A percentile compares a stretch with the other conserved stretches of the same genome.
phyloP scores from a whole-genome alignment of 345 rosid species.

The Citrus maxima region DNA sequence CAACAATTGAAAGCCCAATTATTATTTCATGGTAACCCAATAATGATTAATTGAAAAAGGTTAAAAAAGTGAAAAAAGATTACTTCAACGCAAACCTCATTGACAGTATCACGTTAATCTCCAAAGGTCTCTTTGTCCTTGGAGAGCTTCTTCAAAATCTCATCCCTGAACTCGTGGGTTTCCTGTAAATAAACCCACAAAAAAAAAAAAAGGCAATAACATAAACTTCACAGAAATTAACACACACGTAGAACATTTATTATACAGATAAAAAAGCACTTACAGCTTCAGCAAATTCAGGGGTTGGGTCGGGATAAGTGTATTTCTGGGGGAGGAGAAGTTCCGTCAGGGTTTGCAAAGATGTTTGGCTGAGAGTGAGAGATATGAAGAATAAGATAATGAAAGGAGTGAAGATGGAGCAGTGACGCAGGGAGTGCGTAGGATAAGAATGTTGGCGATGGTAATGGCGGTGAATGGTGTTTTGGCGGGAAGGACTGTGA shows the following conservation, averaged over 20 bases:
- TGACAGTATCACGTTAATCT: conserved; percentile 30
- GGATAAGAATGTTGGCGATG: background rate
- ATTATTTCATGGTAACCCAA: background rate
- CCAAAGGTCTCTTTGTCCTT: conserved; percentile 39
- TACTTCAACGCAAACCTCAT: conserved; percentile 39
- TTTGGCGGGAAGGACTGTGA: conserved; percentile 36
- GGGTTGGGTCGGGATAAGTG: conserved; percentile 43
- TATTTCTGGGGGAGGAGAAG: conserved; percentile 25
- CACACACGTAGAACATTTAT: too few species aligned
- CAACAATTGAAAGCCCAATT: background rate
- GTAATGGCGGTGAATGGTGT: conserved; percentile 3
- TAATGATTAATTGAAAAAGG: background rate
- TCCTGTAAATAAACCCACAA: conserved; percentile 24
- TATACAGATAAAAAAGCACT: background rate
- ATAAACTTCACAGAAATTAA: background rate
- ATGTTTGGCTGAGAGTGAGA: background rate
- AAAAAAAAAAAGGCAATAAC: background rate
- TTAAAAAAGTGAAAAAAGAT: background rate
- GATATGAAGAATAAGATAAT: too few species aligned
- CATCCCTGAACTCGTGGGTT: conserved; percentile 40
- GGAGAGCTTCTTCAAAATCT: conserved; percentile 36
- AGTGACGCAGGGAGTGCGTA: conserved; percentile 13
- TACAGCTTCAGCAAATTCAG: conserved; percentile 39
- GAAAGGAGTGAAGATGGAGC: conserved; percentile 4
- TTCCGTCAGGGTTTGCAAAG: background rate